phyloP scores from a whole-genome alignment of 2,329 filamentous ascomycete genomes.

The Xylariales sp. region DNA sequence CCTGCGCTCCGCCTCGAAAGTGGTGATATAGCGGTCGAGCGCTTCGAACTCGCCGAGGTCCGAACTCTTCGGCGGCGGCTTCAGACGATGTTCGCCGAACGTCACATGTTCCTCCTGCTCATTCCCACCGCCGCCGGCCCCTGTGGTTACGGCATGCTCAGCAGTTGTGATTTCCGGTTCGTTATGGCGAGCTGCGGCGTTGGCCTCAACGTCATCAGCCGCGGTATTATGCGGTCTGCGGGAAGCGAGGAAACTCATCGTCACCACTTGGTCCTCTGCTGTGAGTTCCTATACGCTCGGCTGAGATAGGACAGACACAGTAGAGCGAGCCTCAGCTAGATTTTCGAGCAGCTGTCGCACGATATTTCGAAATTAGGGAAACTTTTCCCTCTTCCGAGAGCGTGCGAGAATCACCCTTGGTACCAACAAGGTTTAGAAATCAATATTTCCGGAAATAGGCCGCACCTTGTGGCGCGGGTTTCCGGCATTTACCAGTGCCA shows the following conservation, averaged over 20 bases:
- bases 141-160: background rate
- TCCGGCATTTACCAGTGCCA: conserved; percentile 5
- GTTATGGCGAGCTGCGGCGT: conserved; percentile 38
- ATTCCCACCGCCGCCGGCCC: background rate
- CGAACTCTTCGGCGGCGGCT: conserved; percentile 37
- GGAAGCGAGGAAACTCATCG: conserved; percentile 42
- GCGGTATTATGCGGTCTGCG: conserved; percentile 34
- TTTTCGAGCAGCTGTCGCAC: background rate
- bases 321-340: conserved; percentile 7
- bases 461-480: conserved; percentile 29
- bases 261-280: conserved; percentile 11
- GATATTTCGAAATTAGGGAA: background rate
- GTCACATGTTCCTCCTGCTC: conserved; percentile 43
- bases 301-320: conserved; percentile 2
- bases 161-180: conserved; percentile 1
- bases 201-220: conserved; percentile 45
- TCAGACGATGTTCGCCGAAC: conserved; percentile 41
- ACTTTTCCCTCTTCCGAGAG: background rate
- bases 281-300: conserved; percentile 6
- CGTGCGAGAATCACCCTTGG: background rate
- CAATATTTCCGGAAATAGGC: background rate
- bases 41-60: conserved; percentile 50
- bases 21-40: conserved; percentile 51
- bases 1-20: conserved; percentile 46
- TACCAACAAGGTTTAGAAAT: background rate